A percentile compares a stretch with the other conserved stretches of the same genome.
phyloP scores from a whole-genome alignment of 169 alveolate genomes.

The Perkinsus olseni region DNA sequence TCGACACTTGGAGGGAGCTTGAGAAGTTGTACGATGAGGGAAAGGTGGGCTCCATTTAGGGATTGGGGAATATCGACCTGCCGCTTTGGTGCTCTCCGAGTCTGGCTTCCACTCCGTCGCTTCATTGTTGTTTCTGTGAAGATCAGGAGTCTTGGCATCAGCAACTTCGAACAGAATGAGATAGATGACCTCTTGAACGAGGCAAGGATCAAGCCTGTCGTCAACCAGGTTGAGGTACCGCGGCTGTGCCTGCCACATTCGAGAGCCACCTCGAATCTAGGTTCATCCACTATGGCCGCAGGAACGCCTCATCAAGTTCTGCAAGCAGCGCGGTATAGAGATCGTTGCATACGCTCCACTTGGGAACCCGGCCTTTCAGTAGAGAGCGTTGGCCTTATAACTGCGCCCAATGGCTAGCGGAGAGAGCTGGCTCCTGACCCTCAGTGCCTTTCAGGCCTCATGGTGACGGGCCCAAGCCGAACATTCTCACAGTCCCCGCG shows the following conservation, averaged over 20 bases:
- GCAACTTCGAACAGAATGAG: neutral
- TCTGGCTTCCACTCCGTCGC: too few species aligned
- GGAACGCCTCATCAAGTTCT: neutral
- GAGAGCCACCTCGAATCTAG: too few species aligned
- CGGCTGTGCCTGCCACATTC: constrained; percentile 23
- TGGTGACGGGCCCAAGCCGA: neutral
- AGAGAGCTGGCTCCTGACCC: too few species aligned
- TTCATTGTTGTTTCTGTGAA: neutral
- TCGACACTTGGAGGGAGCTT: constrained; percentile 45
- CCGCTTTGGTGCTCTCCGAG: too few species aligned
- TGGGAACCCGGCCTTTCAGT: constrained; percentile 2
- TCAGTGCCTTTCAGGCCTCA: neutral
- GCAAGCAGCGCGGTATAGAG: neutral
- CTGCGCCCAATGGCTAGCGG: too few species aligned
- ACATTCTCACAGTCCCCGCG: neutral
- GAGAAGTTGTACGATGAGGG: constrained; percentile 50
- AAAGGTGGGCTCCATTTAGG: constrained; percentile 43
- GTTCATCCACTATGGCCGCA: neutral
- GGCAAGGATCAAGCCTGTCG: constrained; percentile 51
- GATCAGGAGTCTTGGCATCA: neutral
- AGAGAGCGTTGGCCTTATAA: neutral
- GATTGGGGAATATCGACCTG: too few species aligned
- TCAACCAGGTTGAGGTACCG: constrained; percentile 55
- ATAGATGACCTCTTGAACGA: constrained; percentile 40
- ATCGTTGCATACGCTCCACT: constrained; percentile 9